Conservation (phyloP, 1,284 basidiomycete genomes). For the Ganoderma boninense region DNA sequence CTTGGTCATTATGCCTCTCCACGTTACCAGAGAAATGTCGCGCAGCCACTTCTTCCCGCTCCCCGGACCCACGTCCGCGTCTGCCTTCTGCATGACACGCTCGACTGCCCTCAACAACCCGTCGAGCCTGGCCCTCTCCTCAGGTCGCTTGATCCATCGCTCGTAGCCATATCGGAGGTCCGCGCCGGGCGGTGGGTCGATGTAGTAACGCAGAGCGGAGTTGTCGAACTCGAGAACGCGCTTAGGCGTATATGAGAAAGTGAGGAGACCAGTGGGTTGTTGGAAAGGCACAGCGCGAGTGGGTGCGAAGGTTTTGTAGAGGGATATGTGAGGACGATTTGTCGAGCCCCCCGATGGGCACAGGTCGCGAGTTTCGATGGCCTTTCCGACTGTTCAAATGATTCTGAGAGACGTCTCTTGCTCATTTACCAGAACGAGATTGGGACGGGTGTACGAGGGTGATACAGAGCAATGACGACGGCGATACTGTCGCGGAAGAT, state of each 20-base stretch:
- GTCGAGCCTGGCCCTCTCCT: slow-evolving; percentile 71
- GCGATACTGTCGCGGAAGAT: neutral
- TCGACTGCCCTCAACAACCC: slow-evolving; percentile 64
- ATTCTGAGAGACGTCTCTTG: slow-evolving; percentile 1
- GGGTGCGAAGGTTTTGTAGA: slow-evolving; percentile 26
- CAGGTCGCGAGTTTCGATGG: slow-evolving; percentile 7
- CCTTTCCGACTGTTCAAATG: neutral
- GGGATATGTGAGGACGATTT: slow-evolving; percentile 34
- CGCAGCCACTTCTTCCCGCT: slow-evolving; percentile 42
- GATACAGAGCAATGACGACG: neutral
- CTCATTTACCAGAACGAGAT: neutral
- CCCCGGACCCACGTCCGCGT: slow-evolving; percentile 36
- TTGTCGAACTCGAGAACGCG: slow-evolving; percentile 70
- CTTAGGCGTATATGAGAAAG: slow-evolving; percentile 55
- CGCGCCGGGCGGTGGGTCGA: slow-evolving; percentile 67
- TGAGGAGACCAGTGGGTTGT: slow-evolving; percentile 53
- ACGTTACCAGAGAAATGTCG: slow-evolving; percentile 74
- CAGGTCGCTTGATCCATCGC: slow-evolving; percentile 72
- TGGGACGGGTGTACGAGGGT: neutral
- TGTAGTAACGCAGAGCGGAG: slow-evolving; percentile 73
- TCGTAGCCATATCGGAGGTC: slow-evolving; percentile 74
- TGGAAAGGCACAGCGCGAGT: slow-evolving; percentile 46
- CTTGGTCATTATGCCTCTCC: slow-evolving; percentile 95
- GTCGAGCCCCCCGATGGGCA: neutral
- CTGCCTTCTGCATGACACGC: slow-evolving; percentile 49